Conservation (phyloP, 2,329 filamentous ascomycete species). For the Beauveria asiatica region DNA sequence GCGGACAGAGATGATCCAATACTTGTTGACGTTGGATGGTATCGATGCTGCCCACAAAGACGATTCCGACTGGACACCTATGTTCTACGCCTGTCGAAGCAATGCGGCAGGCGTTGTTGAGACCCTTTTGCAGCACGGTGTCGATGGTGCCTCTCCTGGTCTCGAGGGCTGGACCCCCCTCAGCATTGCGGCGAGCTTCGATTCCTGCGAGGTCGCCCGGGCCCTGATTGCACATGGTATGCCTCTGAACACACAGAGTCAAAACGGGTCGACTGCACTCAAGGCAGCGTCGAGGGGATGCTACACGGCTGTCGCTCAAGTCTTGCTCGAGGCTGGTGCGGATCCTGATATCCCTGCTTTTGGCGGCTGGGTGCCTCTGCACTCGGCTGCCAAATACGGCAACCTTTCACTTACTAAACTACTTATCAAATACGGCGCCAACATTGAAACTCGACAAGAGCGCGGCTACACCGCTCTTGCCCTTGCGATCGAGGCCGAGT, state of each 20-base stretch:
- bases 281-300: conserved; percentile 11
- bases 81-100: conserved; percentile 10
- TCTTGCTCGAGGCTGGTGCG: conserved; percentile 12
- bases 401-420: conserved; percentile 4
- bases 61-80: conserved; percentile 9
- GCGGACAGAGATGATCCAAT: not conserved
- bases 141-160: conserved; percentile 1
- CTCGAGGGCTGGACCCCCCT: conserved; percentile 13
- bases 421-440: conserved; percentile 8
- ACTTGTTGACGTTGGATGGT: conserved; percentile 5
- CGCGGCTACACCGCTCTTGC: conserved; percentile 13
- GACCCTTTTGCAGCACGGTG: conserved; percentile 4
- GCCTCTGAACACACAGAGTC: conserved; percentile 2
- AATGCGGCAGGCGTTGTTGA: conserved; percentile 11
- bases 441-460: conserved; percentile 1
- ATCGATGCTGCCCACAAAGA: conserved; percentile 3
- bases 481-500: conserved; percentile 9
- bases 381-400: conserved; percentile 13
- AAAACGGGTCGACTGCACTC: conserved; percentile 12
- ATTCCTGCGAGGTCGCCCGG: conserved; percentile 8
- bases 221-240: conserved; percentile 10
- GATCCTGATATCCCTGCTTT: conserved; percentile 8
- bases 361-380: conserved; percentile 12
- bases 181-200: conserved; percentile 12
- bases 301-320: conserved; percentile 4